phyloP scores from a whole-genome alignment of 2,329 filamentous ascomycete species.

The Penicillium sp. region DNA sequence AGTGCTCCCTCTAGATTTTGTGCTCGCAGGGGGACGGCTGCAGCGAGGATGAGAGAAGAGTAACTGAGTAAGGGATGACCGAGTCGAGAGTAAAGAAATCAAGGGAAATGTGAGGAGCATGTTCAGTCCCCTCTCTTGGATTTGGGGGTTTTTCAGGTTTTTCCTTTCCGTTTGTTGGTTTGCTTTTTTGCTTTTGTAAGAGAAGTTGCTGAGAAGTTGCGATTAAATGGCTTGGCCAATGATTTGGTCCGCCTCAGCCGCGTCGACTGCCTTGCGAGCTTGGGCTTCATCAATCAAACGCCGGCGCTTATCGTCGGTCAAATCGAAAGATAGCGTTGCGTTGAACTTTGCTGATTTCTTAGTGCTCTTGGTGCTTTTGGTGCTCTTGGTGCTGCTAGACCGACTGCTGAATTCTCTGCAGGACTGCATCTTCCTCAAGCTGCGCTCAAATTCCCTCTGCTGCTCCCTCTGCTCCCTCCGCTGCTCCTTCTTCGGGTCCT shows the following conservation, averaged over 20 bases:
- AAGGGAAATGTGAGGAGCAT: neutral
- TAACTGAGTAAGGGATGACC: neutral
- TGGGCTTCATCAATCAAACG: constrained; percentile 50
- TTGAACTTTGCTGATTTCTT: constrained; percentile 34
- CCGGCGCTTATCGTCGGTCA: constrained; percentile 49
- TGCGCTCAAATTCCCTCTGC: constrained; percentile 10
- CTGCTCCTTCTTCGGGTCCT: constrained; percentile 16
- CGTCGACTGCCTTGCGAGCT: constrained; percentile 33
- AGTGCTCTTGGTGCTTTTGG: constrained; percentile 12
- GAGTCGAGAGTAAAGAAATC: neutral
- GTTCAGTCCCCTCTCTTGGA: neutral
- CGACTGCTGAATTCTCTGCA: constrained; percentile 35
- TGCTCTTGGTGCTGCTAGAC: constrained; percentile 33
- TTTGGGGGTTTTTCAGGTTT: neutral
- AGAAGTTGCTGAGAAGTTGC: neutral
- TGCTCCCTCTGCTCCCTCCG: neutral
- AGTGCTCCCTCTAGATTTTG: neutral
- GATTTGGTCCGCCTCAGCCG: constrained; percentile 1
- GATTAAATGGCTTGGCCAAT: constrained; percentile 6
- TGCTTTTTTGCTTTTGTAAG: neutral
- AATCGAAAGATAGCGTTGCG: constrained; percentile 41
- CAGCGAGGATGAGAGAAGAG: neutral
- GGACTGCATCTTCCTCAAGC: constrained; percentile 49
- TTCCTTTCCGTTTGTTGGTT: neutral
- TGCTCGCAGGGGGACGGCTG: constrained; percentile 8